Evolutionary conservation across 768 basidiomycete genomes (phyloP), one percentile per base, ranked within the genome.

Genomic region (Suillus subalutaceus): DNA sequence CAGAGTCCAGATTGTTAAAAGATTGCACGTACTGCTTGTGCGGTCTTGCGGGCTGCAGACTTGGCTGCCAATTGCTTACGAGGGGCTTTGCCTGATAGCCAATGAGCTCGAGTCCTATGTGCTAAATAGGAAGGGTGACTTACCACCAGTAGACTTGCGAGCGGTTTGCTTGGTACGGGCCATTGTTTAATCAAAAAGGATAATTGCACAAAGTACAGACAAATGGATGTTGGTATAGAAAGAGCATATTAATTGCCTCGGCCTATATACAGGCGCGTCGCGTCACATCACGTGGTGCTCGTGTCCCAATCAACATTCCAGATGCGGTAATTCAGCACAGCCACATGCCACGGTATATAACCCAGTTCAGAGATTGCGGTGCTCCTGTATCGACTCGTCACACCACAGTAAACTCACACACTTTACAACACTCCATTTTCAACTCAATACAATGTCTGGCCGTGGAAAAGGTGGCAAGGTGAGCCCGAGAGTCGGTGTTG

Each of bases 381-480:
- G 2, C 38, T 59, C 35, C 62, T 64, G 64, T 67, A 69, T 68
- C 64, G 23, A 5, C 58, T 63, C 62, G 58, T 63, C 46, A 2
- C 68, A 67, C 65, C 44, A 71, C 58, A 41, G 2, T 26, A 30
- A 38, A 40, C n/a, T 58, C 37, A 50, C 66, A 73, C 58, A 69
- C 69, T 66, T 67, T 63, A 64, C 65, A 69, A 65, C 61, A 63
- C 65, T 66, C 64, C 63, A 70, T 67, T 46, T 58, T 63, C 35
- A 48, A 65, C 40, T 48, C 30, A 9, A 60, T 30, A 83, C 76
- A 77, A 95, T 96, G 94, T 96, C 94, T 87, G 95, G 95, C 83
- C 94, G 95, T 79, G 95, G 95, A 79, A 97, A 96, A 85, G 91
- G 94, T 82, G 94, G 94, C 78, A 96, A 96, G 85, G 88, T 88